phyloP scores from a whole-genome alignment of 2,329 filamentous ascomycete species.

The Colletotrichum tropicale region DNA sequence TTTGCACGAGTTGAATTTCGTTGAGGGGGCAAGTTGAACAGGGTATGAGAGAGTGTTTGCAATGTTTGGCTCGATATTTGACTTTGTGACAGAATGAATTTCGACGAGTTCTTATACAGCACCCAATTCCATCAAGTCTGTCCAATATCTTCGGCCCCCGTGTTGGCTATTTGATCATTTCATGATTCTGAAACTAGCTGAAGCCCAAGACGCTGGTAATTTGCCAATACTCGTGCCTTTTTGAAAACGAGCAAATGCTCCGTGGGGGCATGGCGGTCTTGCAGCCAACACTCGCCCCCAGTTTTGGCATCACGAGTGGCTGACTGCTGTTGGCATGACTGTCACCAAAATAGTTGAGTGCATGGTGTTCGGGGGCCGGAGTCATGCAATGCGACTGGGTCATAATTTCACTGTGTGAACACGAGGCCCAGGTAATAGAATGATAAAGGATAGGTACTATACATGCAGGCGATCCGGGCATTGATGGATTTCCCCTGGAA shows the following conservation, averaged over 20 bases:
- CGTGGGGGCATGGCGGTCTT: background rate
- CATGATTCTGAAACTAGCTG: background rate
- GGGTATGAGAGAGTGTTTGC: background rate
- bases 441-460: too few species aligned
- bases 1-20: fast-evolving
- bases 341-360: background rate
- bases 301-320: background rate
- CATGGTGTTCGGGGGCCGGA: background rate
- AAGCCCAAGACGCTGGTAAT: fast-evolving
- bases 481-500: background rate
- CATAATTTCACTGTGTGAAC: background rate
- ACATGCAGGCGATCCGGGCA: background rate
- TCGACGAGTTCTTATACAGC: background rate
- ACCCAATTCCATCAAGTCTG: background rate
- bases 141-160: background rate
- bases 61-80: background rate
- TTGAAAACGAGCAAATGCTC: background rate
- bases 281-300: background rate
- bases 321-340: background rate
- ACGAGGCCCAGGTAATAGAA: background rate
- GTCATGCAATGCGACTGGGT: background rate
- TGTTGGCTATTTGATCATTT: background rate
- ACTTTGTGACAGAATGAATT: too few species aligned
- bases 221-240: background rate
- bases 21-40: background rate